Evolutionary conservation across 2,329 filamentous ascomycete genomes (phyloP).

Genomic region (Polychaeton citri): DNA sequence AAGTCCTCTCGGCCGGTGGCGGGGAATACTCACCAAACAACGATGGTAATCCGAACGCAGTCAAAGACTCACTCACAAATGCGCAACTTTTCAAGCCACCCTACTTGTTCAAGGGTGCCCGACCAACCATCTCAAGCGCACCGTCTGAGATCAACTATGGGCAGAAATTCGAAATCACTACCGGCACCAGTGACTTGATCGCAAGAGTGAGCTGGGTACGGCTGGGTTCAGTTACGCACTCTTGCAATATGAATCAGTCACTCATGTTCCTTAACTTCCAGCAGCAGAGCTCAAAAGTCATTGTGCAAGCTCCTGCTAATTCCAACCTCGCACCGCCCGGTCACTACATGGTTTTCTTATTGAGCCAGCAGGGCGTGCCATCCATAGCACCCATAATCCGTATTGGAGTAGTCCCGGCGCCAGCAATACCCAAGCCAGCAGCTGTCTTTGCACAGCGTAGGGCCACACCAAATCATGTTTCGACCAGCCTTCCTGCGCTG

Average conservation of each 20-base stretch:
- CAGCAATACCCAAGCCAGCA: too few species aligned
- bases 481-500: neutral
- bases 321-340: too few species aligned
- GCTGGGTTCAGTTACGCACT: too few species aligned
- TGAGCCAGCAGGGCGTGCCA: too few species aligned
- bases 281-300: too few species aligned
- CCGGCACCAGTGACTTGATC: neutral
- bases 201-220: constrained; percentile 2
- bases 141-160: constrained; percentile 1
- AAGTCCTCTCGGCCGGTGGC: neutral
- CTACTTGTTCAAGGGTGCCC: constrained; percentile 1
- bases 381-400: too few species aligned
- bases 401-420: too few species aligned
- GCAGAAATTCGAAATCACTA: constrained; percentile 1
- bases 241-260: constrained; percentile 2
- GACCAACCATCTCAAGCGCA: neutral
- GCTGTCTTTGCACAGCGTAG: too few species aligned
- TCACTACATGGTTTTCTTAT: too few species aligned
- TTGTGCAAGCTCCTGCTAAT: too few species aligned
- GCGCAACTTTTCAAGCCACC: constrained; percentile 4
- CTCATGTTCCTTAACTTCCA: too few species aligned
- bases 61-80: constrained; percentile 1
- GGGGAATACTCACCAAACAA: neutral
- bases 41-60: neutral
- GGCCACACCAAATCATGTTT: too few species aligned